These are phyloP conservation scores for Colletotrichum agaves DNA, from an alignment of 2,329 filamentous ascomycete species.

Conservation along the genomic window DNA sequence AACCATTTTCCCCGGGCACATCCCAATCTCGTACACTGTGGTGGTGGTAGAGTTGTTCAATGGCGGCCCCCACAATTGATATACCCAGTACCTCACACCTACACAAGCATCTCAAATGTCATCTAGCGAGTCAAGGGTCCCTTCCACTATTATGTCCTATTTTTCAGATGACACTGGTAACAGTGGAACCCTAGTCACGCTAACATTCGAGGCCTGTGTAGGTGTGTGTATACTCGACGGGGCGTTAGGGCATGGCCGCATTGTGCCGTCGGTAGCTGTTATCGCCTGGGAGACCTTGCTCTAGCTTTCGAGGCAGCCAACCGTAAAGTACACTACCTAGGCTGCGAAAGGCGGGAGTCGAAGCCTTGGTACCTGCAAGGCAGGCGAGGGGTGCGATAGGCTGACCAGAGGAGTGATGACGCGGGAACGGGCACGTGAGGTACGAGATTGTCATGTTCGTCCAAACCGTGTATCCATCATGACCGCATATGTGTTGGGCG, in stretches of 20 bases:
- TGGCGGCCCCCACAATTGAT: background rate
- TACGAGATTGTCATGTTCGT: background rate
- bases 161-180: no score
- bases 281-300: conserved; percentile 8
- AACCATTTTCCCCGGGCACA: conserved; percentile 23
- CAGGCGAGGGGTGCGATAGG: background rate
- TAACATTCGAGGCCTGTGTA: no score
- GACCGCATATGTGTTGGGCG: background rate
- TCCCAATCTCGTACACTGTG: conserved; percentile 24
- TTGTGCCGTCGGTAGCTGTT: background rate
- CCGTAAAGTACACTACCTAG: background rate
- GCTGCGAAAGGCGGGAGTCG: background rate
- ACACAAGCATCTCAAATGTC: no score
- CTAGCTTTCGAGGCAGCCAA: background rate
- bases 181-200: no score
- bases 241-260: conserved; percentile 2
- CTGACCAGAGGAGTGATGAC: conserved; percentile 1
- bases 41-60: conserved; percentile 3
- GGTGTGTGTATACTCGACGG: conserved; percentile 11
- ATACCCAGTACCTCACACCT: no score
- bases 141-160: no score
- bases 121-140: no score
- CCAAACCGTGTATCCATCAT: background rate
- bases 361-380: background rate
- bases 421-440: background rate